A percentile compares a stretch with the other conserved stretches of the same genome.
Evolutionary conservation across 345 rosid species (phyloP).

Genomic region (Citrus medica): DNA sequence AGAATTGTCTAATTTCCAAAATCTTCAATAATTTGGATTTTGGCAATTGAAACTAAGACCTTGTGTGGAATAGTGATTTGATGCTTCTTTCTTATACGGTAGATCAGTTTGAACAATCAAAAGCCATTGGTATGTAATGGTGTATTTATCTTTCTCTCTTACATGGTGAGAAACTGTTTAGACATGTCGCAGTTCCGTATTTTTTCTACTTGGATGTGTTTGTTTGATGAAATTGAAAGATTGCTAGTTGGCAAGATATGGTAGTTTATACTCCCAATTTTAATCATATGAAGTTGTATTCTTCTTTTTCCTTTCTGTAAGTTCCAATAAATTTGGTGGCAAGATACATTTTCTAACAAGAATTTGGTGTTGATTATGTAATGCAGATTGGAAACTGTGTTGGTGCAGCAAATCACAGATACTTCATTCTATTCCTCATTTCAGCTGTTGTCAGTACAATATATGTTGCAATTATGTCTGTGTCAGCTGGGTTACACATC

Average conservation of each 20-base stretch:
- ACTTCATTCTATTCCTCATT: slow-evolving; percentile 63
- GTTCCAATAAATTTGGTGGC: background rate
- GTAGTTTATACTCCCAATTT: background rate
- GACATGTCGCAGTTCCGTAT: background rate
- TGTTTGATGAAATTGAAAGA: background rate
- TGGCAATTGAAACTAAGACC: background rate
- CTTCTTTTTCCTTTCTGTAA: background rate
- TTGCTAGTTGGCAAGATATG: background rate
- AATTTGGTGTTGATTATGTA: background rate
- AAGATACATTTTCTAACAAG: background rate
- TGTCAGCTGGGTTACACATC: slow-evolving; percentile 37
- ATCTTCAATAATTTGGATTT: background rate
- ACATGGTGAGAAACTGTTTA: background rate
- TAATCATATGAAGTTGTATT: background rate
- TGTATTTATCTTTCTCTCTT: background rate
- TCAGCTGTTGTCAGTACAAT: slow-evolving; percentile 52
- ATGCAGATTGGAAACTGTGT: slow-evolving; percentile 96
- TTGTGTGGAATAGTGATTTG: background rate
- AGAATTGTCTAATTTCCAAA: background rate
- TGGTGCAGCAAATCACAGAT: slow-evolving; percentile 79
- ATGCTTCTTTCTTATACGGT: background rate
- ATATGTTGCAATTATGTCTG: slow-evolving; percentile 45
- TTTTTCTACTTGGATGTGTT: background rate
- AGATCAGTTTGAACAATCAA: background rate
- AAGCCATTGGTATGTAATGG: background rate